phyloP scores from a whole-genome alignment of 805 yeast genomes.

The Blastobotrys americana region DNA sequence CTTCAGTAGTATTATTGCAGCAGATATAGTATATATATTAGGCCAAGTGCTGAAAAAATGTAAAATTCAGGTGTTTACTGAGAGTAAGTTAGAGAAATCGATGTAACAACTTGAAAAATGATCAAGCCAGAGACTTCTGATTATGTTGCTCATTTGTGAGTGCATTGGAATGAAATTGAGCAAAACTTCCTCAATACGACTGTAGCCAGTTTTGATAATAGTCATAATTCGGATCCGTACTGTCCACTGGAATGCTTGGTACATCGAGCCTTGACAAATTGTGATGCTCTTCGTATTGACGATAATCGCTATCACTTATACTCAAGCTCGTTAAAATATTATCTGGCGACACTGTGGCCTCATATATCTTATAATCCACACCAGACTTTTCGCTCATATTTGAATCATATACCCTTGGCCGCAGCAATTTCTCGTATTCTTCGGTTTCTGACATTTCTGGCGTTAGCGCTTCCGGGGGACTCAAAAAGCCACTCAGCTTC shows the following conservation, averaged over 20 bases:
- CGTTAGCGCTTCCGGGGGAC: background rate
- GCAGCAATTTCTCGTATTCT: background rate
- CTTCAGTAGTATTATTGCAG: no score
- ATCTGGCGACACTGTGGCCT: constrained; percentile 7
- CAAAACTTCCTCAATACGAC: no score
- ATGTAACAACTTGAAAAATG: no score
- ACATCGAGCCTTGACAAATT: constrained; percentile 3
- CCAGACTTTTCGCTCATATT: no score
- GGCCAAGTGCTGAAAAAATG: no score
- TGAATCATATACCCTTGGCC: background rate
- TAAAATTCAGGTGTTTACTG: no score
- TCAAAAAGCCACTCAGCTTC: background rate
- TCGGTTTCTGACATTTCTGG: background rate
- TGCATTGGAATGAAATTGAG: no score
- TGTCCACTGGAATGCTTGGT: constrained; percentile 2
- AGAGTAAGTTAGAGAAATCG: no score
- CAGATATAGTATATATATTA: no score
- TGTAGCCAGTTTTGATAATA: constrained; percentile 2
- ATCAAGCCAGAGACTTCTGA: no score
- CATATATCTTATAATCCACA: background rate
- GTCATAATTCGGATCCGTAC: background rate
- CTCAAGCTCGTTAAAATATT: constrained; percentile 4
- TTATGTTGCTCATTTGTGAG: no score
- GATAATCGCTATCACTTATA: constrained; percentile 10
- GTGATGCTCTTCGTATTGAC: constrained; percentile 10